Evolutionary conservation across 176 grass and related monocot genomes (phyloP), one percentile per base, ranked within the genome.

Genomic region (Microstegium vimineum): DNA sequence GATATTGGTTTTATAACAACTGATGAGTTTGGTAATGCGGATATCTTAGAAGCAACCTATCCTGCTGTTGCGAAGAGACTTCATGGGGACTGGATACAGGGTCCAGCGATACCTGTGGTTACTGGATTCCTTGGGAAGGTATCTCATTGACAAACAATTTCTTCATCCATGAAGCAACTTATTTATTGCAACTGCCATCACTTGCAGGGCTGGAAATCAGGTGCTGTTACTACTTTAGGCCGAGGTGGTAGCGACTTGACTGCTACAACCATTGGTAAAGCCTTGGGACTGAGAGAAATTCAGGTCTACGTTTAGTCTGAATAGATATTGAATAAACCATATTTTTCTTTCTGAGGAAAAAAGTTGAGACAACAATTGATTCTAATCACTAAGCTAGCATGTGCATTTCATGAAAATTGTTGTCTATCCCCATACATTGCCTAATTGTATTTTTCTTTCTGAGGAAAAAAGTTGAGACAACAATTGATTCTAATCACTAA

Each of bases 61-160:
- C 91, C 97, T 40, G 91, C 93, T 86, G 64, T 99, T 68, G 93
- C 93, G 20, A 99, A 96, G 83, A 91, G 87, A 45, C 76, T 99
- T 63, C 90, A 93, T 87, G 89, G 88, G 26, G 93, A 99, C 59
- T 99, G 93, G 93, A 83, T 90, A 63, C 69, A 35, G 68, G 96
- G 95, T 78, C 91, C 93, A 38, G 89, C 89, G 54, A 90, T 94
- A 87, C 96, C 96, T 79, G 62, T 99, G 74, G 85, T 99, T 59
- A 99, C 96, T 36, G 96, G 96, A 16, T 99, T 99, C 81, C 93
- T 95, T 77, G 96, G 96, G 84, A 99, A 99, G 93, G 91, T 99
- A 71, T 49, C 26, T 80, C 30, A 56, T 49, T 20, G 31, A 17
- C 4, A n/a, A 54, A n/a, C 26, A 45, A 60, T 62, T 11, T 81